Evolutionary conservation across 1,284 basidiomycete genomes (phyloP).

Genomic region (Ustilago trichophora): DNA sequence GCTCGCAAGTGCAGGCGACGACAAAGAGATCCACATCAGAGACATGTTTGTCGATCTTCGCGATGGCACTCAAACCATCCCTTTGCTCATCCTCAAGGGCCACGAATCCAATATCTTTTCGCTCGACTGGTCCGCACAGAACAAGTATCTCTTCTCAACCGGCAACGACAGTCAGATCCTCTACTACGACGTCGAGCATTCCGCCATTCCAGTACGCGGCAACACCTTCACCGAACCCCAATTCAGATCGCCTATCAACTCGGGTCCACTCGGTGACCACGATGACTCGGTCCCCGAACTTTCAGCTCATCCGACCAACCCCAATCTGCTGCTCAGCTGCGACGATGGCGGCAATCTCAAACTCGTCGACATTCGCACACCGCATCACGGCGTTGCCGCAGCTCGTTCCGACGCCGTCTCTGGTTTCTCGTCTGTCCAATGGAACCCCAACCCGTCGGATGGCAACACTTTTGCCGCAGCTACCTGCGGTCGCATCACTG

Average conservation of each 20-base stretch:
- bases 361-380: conserved; percentile 27
- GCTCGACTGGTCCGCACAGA: conserved; percentile 29
- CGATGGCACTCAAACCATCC: neutral
- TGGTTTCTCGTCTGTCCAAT: conserved; percentile 34
- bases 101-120: conserved; percentile 47
- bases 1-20: conserved; percentile 37
- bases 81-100: conserved; percentile 22
- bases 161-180: conserved; percentile 41
- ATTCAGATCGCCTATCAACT: conserved; percentile 4
- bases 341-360: conserved; percentile 27
- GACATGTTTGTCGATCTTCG: conserved; percentile 25
- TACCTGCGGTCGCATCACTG: conserved; percentile 27
- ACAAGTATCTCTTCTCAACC: conserved; percentile 31
- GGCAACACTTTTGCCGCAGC: conserved; percentile 45
- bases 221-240: neutral
- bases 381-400: conserved; percentile 10
- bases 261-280: conserved; percentile 17
- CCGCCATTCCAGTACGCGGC: conserved; percentile 17
- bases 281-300: conserved; percentile 33
- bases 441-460: conserved; percentile 32
- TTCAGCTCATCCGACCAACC: conserved; percentile 29
- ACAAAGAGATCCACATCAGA: conserved; percentile 27
- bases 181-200: conserved; percentile 40
- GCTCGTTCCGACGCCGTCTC: conserved; percentile 15
- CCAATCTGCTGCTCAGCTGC: conserved; percentile 31